Conservation (phyloP, 2,329 filamentous ascomycete species). For the Zymoseptoria brevis region DNA sequence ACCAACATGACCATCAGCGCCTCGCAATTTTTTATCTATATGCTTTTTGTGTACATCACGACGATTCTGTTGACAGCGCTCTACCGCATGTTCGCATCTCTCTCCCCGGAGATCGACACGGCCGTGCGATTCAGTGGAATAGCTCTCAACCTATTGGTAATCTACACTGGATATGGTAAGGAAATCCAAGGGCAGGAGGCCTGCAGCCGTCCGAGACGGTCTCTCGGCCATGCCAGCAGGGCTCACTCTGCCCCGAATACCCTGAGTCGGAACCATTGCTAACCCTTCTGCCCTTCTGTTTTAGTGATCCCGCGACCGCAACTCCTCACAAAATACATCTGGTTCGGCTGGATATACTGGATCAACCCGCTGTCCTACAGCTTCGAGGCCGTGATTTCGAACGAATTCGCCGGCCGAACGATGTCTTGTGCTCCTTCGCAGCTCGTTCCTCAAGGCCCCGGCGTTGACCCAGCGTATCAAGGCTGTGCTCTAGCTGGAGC, state of each 20-base stretch:
- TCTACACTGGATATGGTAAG: constrained; percentile 46
- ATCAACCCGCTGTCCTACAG: constrained; percentile 49
- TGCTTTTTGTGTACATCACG: constrained; percentile 56
- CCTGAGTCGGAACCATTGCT: too few species aligned
- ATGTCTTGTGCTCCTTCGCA: constrained; percentile 54
- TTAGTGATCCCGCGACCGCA: constrained; percentile 54
- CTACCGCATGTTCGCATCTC: constrained; percentile 58
- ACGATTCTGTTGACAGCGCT: constrained; percentile 56
- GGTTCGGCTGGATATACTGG: constrained; percentile 56
- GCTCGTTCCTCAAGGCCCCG: constrained; percentile 52
- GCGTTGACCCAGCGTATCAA: constrained; percentile 48
- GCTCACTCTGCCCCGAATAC: too few species aligned
- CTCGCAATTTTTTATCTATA: constrained; percentile 59
- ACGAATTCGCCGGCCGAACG: constrained; percentile 52
- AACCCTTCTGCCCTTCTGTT: too few species aligned
- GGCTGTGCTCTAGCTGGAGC: constrained; percentile 58
- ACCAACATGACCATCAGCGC: constrained; percentile 49
- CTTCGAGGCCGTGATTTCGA: constrained; percentile 60
- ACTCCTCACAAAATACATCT: constrained; percentile 51
- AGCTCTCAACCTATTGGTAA: constrained; percentile 53
- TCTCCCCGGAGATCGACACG: constrained; percentile 57
- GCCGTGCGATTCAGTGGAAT: constrained; percentile 58
- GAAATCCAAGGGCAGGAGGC: too few species aligned
- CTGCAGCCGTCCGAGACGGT: too few species aligned
- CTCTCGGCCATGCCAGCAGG: too few species aligned